Evolutionary conservation across 495 filamentous ascomycete species (phyloP), one percentile per base, ranked within the genome.

Genomic region (Choiromyces venosus): DNA sequence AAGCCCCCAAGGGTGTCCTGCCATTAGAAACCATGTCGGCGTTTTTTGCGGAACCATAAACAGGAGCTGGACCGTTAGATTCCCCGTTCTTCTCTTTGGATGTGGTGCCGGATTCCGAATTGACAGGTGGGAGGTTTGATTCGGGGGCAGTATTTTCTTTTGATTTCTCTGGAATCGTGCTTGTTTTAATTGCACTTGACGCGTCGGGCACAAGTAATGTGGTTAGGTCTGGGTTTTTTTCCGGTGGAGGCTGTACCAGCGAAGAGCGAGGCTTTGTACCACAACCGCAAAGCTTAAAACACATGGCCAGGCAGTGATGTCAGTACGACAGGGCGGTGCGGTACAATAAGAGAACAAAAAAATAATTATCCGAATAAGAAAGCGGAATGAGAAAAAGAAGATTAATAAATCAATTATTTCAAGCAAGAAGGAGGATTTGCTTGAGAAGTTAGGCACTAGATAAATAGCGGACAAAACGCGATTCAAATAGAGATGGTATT

Each of bases 1-100:
- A 78, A 37, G 79, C 72, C n/a, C 69, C 38, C 65, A 70, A 46
- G 18, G 79, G 79, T n/a, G 75, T 81, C 68, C 79, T 74, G 64
- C 76, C 73, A 33, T 14, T 61, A 33, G 78, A 68, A 70, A 78
- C 75, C 78, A 80, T 80, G 61, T 76, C 73, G 65, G n/a, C 33
- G 25, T 61, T 61, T 61, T 10, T 61, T 33, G 52, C 52, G 25
- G 1, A 29, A 61, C 52, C 52, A 61, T 61, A 29, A 61, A 61
- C 52, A 61, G 25, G 52, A 61, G 52, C 25, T 33, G 52, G 25
- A 61, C 25, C 14, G 52, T 12, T 33, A 14, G 52, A 16, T 29
- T 61, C 52, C 33, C 33, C 33, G 5, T 29, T 33, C 25, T 5
- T 9, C 25, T 25, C 25, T 1, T 61, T 14, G 16, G 52, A 5